phyloP scores from a whole-genome alignment of 352 stramenopile species.

The Pythium biforme region DNA sequence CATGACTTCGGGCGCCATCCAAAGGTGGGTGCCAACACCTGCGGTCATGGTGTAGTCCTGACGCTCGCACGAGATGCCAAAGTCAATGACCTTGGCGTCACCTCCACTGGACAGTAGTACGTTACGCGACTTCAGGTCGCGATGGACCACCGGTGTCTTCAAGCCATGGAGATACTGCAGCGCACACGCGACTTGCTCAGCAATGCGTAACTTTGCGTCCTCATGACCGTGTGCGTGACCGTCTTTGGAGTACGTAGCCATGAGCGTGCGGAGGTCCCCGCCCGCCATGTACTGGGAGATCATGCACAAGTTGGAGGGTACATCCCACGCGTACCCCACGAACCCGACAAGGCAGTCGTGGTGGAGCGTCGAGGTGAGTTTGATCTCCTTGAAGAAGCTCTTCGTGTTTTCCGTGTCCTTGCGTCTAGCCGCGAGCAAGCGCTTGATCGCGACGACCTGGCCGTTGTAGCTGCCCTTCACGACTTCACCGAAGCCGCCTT shows the following conservation, averaged over 20 bases:
- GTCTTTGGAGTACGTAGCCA: neutral
- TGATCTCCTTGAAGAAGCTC: slow-evolving; percentile 26
- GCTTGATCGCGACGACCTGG: neutral
- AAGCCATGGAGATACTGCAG: neutral
- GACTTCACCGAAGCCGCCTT: slow-evolving; percentile 1
- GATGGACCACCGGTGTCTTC: neutral
- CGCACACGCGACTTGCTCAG: neutral
- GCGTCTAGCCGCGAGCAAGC: neutral
- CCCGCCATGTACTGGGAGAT: neutral
- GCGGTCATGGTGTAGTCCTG: neutral
- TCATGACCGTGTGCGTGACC: neutral
- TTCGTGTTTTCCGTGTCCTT: neutral
- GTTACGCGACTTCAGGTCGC: neutral
- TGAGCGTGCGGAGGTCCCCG: neutral
- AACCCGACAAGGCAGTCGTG: slow-evolving; percentile 45
- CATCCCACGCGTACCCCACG: slow-evolving; percentile 17
- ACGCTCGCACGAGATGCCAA: neutral
- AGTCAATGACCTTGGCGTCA: neutral
- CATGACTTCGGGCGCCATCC: neutral
- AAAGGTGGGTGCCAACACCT: neutral
- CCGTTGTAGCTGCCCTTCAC: neutral
- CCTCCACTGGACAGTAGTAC: neutral
- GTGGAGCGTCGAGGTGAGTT: slow-evolving; percentile 31
- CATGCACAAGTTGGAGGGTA: neutral
- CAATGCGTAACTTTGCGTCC: neutral